Base-by-base conservation (phyloP, 352 stramenopile species). In the Phytopythium mirpurense region DNA sequence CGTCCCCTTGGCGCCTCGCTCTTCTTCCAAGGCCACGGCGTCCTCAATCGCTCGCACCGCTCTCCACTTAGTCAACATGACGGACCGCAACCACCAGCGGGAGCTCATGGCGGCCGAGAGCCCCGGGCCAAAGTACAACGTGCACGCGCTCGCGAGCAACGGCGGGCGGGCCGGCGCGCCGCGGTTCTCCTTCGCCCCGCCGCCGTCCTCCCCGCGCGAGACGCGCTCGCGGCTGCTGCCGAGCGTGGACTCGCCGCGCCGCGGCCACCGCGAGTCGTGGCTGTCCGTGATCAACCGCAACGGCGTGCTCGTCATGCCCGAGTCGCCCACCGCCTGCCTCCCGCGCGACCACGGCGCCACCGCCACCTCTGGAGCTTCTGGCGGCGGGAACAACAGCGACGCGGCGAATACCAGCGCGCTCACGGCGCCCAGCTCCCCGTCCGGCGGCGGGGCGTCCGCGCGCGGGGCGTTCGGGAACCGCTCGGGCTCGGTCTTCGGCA, bases 101-200 rank as follows among this genome's bases (percentile, higher is more conserved):
- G 83, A 93, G 36, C 70, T 90, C 34, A 88, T 88, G 65, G 65
- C 83, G 14, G 67, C 62, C 5, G 83, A 90, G 41, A 91, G 83
- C n/a, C 83, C 83, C 21, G 83, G 83, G 4, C 83, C 80, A 43
- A 93, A 91, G 57, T 93, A 93, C 62, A 93, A 91, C 46, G 79
- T 92, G 19, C 65, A 82, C 35, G 67, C 68, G 31, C 53, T 84
- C 41, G 47, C 69, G 18, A 57, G 67, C 27, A 89, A 87, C 34
- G 74, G 73, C 23, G 82, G 78, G 32, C 86, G 78, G 19, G 52
- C 56, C 16, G 72, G 56, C 10, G 70, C 73, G 12, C 76, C 77
- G 3, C 71, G 70, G 19, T 89, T 72, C 58, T 88, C 83, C 5
- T 93, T 93, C 34, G 77, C 80, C 7, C 64, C 74, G 12, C 74